Base-by-base conservation (phyloP, 1,139 yeast genomes). In the Waltiozyma sp. region DNA sequence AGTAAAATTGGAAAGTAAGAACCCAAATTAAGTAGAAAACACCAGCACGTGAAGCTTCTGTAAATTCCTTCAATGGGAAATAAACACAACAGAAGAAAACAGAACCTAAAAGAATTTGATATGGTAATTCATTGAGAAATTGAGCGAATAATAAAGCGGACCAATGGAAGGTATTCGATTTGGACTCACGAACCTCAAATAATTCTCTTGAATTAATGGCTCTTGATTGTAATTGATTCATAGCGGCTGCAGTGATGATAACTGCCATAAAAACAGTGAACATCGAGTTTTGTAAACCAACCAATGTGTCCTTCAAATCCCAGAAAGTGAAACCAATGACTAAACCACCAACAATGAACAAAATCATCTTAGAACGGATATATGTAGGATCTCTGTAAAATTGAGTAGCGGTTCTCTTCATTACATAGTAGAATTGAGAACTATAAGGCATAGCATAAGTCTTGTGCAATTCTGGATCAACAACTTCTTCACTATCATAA, bases 91-190 rank as follows among this genome's bases (percentile, higher is more conserved):
- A 68, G 58, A 71, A 78, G 63, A 71, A 73, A 28, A 77, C 45
- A 1, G 80, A 68, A 19, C 75, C 67, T 46, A 72, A 69, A 28
- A 76, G 52, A 16, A 78, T 49, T 42, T 75, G 70, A 62, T 76
- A 79, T 4, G 82, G 82, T 19, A 72, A 51, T 54, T 76, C 81
- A 45, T 63, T 64, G 15, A 75, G 26, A 41, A 63, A 62, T 53
- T 75, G 79, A 5, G 73, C 59, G 16, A 74, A 36, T 26, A 76
- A 61, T 57, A 77, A 62, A 36, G 73, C 59, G 7, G 77, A 66
- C 80, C 80, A 77, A 50, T 75, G 79, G 62, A 69, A 77, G 19
- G 80, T 76, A 52, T 74, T 75, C 4, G 80, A 73, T 46, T 72
- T 67, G 43, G 72, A 68, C 55, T 77, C 83, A 55, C 83, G 66